Evolutionary conservation across 2,329 filamentous ascomycete genomes (phyloP).

Genomic region (Fusarium kyushuense): DNA sequence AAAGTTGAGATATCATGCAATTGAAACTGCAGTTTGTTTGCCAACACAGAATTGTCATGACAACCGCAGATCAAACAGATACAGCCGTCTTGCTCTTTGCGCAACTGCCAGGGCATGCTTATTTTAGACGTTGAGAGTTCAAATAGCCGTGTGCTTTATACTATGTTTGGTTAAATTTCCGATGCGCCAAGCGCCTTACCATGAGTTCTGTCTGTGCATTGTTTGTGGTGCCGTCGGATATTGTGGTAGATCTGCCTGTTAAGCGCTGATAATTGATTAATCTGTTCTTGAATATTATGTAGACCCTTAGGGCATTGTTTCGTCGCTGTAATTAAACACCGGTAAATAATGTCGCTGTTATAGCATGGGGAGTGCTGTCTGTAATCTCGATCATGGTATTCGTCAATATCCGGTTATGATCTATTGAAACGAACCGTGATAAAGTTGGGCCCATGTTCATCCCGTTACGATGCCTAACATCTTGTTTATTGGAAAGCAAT

Average conservation of each 20-base stretch:
- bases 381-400: constrained; percentile 1
- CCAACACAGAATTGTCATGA: constrained; percentile 40
- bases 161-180: constrained; percentile 39
- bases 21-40: constrained; percentile 19
- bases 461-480: constrained; percentile 13
- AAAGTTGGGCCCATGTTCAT: constrained; percentile 18
- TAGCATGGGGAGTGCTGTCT: constrained; percentile 11
- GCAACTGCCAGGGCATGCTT: constrained; percentile 12
- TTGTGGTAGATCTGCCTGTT: constrained; percentile 37
- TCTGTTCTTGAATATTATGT: constrained; percentile 12
- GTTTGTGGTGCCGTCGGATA: constrained; percentile 39
- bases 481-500: constrained; percentile 24
- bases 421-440: constrained; percentile 27
- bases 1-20: constrained; percentile 21
- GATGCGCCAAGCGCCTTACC: constrained; percentile 34
- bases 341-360: constrained; percentile 14
- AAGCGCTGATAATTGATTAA: constrained; percentile 12
- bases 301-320: background rate
- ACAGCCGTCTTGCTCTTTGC: constrained; percentile 11
- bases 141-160: constrained; percentile 24
- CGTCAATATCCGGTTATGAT: constrained; percentile 9
- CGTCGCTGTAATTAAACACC: constrained; percentile 3
- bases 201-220: constrained; percentile 37
- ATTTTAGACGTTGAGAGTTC: constrained; percentile 21
- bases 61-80: constrained; percentile 33